A percentile compares a stretch with the other conserved stretches of the same genome.
phyloP scores from a whole-genome alignment of 805 yeast genomes.

The Wickerhamomyces queroliae region DNA sequence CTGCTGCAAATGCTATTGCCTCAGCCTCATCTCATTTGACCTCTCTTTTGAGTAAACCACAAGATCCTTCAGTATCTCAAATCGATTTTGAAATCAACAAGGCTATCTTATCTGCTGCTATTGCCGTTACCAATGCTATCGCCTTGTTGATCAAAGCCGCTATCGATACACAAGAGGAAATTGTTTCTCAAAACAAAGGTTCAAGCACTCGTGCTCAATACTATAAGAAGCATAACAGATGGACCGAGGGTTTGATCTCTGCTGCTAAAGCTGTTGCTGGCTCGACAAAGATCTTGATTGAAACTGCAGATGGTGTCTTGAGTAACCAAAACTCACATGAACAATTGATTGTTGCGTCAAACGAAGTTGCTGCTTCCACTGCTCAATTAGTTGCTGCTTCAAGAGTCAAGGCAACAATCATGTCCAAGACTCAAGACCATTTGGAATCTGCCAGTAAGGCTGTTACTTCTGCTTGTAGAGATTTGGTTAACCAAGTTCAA shows the following conservation, averaged over 20 bases:
- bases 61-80: slow-evolving; percentile 46
- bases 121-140: slow-evolving; percentile 75
- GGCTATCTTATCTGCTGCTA: slow-evolving; percentile 71
- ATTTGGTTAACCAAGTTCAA: slow-evolving; percentile 67
- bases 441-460: slow-evolving; percentile 63
- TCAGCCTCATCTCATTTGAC: slow-evolving; percentile 58
- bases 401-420: slow-evolving; percentile 73
- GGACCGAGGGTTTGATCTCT: slow-evolving; percentile 91
- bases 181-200: slow-evolving; percentile 67
- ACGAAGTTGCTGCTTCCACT: slow-evolving; percentile 88
- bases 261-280: slow-evolving; percentile 86
- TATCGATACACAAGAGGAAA: slow-evolving; percentile 75
- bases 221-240: slow-evolving; percentile 80
- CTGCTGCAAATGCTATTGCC: slow-evolving; percentile 66
- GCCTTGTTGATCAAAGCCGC: slow-evolving; percentile 68
- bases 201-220: slow-evolving; percentile 62
- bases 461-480: slow-evolving; percentile 73
- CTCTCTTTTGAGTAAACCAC: slow-evolving; percentile 40
- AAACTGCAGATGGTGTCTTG: slow-evolving; percentile 82
- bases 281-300: slow-evolving; percentile 74
- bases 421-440: slow-evolving; percentile 70
- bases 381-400: slow-evolving; percentile 92
- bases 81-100: slow-evolving; percentile 67
- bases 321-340: slow-evolving; percentile 62
- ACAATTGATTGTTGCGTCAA: slow-evolving; percentile 83